These are phyloP conservation scores for Penicillium aurantiogriseum DNA, from an alignment of 2,329 filamentous ascomycete genomes.

Conservation along the genomic window DNA sequence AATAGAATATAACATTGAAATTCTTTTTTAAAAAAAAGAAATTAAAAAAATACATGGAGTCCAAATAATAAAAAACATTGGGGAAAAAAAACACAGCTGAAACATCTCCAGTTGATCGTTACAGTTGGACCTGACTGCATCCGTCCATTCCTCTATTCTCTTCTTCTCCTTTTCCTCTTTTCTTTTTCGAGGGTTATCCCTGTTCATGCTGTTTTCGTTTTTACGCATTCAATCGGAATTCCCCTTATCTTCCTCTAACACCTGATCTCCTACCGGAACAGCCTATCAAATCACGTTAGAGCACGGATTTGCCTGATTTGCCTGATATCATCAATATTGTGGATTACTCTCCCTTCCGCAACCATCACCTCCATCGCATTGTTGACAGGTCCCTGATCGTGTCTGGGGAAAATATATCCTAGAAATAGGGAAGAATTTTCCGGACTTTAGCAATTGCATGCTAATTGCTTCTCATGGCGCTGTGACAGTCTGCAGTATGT, in stretches of 20 bases:
- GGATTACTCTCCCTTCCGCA: constrained; percentile 1
- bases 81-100: neutral
- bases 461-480: constrained; percentile 35
- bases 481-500: constrained; percentile 32
- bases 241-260: neutral
- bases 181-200: neutral
- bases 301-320: neutral
- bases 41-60: neutral
- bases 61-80: neutral
- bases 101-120: constrained; percentile 4
- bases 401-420: neutral
- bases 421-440: constrained; percentile 4
- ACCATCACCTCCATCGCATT: constrained; percentile 10
- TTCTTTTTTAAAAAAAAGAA: neutral
- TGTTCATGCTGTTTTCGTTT: neutral
- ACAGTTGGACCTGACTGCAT: constrained; percentile 18
- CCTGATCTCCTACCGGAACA: neutral
- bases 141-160: constrained; percentile 24
- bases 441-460: constrained; percentile 18
- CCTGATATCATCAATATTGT: neutral
- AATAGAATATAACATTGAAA: neutral
- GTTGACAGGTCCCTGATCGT: constrained; percentile 19
- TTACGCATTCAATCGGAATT: neutral
- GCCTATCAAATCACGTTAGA: neutral
- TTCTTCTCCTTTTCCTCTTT: constrained; percentile 1